Percentiles rank a stretch among this genome's conserved stretches.
Conservation (phyloP, 1,284 basidiomycete species). For the Dichomitus squalens region DNA sequence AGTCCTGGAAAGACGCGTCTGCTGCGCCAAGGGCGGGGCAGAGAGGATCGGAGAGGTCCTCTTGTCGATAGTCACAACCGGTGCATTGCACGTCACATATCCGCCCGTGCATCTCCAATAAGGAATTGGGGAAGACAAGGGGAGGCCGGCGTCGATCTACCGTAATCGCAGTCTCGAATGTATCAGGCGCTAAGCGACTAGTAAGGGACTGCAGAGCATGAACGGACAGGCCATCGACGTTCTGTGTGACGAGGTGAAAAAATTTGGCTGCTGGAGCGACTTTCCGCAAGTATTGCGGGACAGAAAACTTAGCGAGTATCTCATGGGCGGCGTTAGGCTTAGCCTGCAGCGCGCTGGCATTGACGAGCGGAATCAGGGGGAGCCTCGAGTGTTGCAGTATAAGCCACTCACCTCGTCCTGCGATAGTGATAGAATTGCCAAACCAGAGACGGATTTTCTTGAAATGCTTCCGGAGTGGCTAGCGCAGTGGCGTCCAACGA, state of each 20-base stretch:
- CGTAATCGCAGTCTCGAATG: not conserved
- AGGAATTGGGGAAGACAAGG: not conserved
- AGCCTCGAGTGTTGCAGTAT: too few relatives aligned
- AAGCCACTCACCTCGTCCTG: conserved; percentile 33
- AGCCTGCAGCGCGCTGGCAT: conserved; percentile 29
- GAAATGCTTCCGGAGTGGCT: conserved; percentile 45
- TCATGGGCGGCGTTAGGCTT: conserved; percentile 39
- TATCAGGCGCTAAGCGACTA: not conserved
- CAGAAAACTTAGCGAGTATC: conserved; percentile 33
- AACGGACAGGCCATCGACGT: conserved; percentile 41
- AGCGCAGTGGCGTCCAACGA: conserved; percentile 37
- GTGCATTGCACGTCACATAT: conserved; percentile 31
- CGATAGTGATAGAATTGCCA: conserved; percentile 48
- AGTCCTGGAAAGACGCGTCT: conserved; percentile 15
- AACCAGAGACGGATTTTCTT: conserved; percentile 37
- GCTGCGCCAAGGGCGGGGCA: conserved; percentile 32
- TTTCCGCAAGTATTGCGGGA: conserved; percentile 21
- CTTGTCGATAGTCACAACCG: conserved; percentile 18
- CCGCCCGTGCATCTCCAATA: conserved; percentile 40
- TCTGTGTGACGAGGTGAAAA: conserved; percentile 42
- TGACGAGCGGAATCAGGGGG: too few relatives aligned
- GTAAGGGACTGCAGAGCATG: conserved; percentile 26
- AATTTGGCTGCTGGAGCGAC: conserved; percentile 26
- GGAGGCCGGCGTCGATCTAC: not conserved
- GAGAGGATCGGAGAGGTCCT: conserved; percentile 31